Percentiles rank a stretch among this genome's conserved stretches.
phyloP scores from a whole-genome alignment of 2,329 filamentous ascomycete genomes.

The Fusarium sp. region DNA sequence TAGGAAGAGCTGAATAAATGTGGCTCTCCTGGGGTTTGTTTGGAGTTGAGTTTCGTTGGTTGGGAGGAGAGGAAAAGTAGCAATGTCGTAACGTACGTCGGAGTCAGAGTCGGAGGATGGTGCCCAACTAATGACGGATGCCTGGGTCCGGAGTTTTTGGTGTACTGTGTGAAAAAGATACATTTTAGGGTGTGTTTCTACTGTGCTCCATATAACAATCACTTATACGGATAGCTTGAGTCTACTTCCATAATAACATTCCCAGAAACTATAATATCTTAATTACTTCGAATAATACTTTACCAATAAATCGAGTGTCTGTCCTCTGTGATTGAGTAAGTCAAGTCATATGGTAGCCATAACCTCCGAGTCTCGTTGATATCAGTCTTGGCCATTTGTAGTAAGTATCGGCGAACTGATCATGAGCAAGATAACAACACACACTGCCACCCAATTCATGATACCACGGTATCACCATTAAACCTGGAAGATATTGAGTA shows the following conservation, averaged over 20 bases:
- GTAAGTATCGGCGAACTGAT: neutral
- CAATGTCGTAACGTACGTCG: conserved; percentile 17
- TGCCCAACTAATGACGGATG: conserved; percentile 27
- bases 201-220: neutral
- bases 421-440: neutral
- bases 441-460: neutral
- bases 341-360: too few species aligned
- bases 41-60: neutral
- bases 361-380: neutral
- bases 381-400: neutral
- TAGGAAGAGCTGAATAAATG: conserved; percentile 5
- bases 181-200: neutral
- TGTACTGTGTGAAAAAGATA: conserved; percentile 11
- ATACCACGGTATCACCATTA: neutral
- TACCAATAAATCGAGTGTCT: neutral
- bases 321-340: neutral
- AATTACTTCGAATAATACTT: too few species aligned
- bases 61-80: neutral
- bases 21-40: conserved; percentile 4
- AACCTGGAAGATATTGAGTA: neutral
- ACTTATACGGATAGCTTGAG: neutral
- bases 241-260: neutral
- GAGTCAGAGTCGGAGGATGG: conserved; percentile 17
- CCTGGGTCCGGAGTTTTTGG: conserved; percentile 1
- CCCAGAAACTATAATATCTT: too few species aligned